These are phyloP conservation scores for Didymella glomerata DNA, from an alignment of 2,329 filamentous ascomycete species.

Conservation along the genomic window DNA sequence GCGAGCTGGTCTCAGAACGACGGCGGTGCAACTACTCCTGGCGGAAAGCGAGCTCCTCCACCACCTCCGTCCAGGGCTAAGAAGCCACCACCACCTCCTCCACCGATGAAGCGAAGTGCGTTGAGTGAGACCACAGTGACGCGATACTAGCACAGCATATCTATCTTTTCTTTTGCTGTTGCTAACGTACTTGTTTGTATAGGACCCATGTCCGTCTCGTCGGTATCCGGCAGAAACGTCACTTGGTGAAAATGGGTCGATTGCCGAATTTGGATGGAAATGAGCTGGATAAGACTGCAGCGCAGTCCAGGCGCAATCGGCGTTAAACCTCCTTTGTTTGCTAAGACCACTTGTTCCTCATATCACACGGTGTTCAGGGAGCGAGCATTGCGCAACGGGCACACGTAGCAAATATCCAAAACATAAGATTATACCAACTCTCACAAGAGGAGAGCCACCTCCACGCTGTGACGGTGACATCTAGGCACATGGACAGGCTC, in stretches of 20 bases:
- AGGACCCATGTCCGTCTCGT: slow-evolving; percentile 31
- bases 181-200: slow-evolving; percentile 27
- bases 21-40: slow-evolving; percentile 24
- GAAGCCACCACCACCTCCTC: slow-evolving; percentile 71
- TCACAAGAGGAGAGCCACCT: background rate
- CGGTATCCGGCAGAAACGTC: slow-evolving; percentile 23
- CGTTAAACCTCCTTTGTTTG: slow-evolving; percentile 21
- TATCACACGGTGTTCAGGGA: slow-evolving; percentile 18
- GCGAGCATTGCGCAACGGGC: slow-evolving; percentile 14
- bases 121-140: slow-evolving; percentile 53
- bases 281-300: slow-evolving; percentile 31
- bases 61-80: slow-evolving; percentile 70
- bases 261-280: background rate
- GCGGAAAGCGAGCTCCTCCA: slow-evolving; percentile 59
- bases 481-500: background rate
- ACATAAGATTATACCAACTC: slow-evolving; percentile 5
- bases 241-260: slow-evolving; percentile 23
- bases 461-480: background rate
- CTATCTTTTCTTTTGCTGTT: slow-evolving; percentile 17
- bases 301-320: slow-evolving; percentile 29
- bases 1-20: slow-evolving; percentile 59
- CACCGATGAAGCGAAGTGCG: slow-evolving; percentile 68
- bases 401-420: slow-evolving; percentile 11
- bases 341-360: slow-evolving; percentile 3
- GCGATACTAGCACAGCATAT: slow-evolving; percentile 41